Evolutionary conservation across 768 basidiomycete genomes (phyloP), one percentile per base, ranked within the genome.

Genomic region (Boletus tomentosulus): DNA sequence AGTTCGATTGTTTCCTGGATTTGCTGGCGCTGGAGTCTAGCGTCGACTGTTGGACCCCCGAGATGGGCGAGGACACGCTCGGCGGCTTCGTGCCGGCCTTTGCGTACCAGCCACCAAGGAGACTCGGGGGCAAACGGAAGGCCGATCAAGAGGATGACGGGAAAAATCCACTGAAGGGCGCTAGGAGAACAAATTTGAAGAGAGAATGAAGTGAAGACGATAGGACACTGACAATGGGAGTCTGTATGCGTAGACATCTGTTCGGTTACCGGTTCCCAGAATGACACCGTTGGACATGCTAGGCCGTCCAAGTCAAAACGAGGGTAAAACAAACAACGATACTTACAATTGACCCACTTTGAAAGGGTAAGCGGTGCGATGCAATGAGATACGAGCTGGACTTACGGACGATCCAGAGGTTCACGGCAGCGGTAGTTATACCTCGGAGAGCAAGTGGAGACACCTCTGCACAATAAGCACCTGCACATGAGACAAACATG

Each of bases 41-140:
- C n/a, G n/a, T n/a, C n/a, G n/a, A n/a, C n/a, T n/a, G n/a, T n/a
- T n/a, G n/a, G n/a, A n/a, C n/a, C n/a, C n/a, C n/a, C n/a, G n/a
- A n/a, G n/a, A n/a, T n/a, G n/a, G n/a, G n/a, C n/a, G n/a, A n/a
- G n/a, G n/a, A n/a, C n/a, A n/a, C n/a, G n/a, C n/a, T n/a, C n/a
- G n/a, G n/a, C 70, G 0, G 65, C 63, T 15, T 63, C 66, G 3
- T 62, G 4, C 10, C 61, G 52, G 37, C 68, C 68, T 43, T 63
- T 62, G 6, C 70, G 66, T 2, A 71, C 70, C 10, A 71, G 59
- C 70, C 70, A 71, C 70, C 70, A 71, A 0, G 70, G 70, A 0
- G 61, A 62, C 50, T 71, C 70, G 0, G 70, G 69, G 3, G 67
- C 67, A 34, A 70, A 67, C 1, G 60, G 58, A 33, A 71, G 60